Conservation (phyloP, 2,329 filamentous ascomycete species). For the Xylaria hypoxylon region DNA sequence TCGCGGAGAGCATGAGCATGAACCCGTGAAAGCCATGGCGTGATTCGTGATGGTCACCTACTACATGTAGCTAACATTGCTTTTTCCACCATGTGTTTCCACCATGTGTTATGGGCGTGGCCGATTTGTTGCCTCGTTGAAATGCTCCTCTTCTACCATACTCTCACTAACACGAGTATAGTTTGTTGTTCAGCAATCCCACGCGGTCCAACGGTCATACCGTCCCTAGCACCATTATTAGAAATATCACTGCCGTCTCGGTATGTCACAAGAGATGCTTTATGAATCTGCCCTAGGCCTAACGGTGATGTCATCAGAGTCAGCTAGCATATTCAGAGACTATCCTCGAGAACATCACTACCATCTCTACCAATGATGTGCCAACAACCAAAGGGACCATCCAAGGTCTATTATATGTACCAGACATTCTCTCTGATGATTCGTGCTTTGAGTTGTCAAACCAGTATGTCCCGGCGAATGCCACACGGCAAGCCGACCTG, state of each 20-base stretch:
- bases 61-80: neutral
- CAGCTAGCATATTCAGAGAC: slow-evolving; percentile 65
- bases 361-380: slow-evolving; percentile 76
- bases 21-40: neutral
- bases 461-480: slow-evolving; percentile 78
- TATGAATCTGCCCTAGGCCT: slow-evolving; percentile 39
- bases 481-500: slow-evolving; percentile 77
- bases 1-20: slow-evolving; percentile 12
- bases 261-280: slow-evolving; percentile 54
- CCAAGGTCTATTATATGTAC: slow-evolving; percentile 86
- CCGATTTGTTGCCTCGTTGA: neutral
- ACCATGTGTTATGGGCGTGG: neutral
- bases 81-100: slow-evolving; percentile 1
- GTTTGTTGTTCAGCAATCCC: slow-evolving; percentile 71
- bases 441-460: slow-evolving; percentile 72
- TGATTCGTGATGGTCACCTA: neutral
- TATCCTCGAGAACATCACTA: slow-evolving; percentile 73
- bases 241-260: slow-evolving; percentile 67
- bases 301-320: slow-evolving; percentile 46
- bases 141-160: neutral
- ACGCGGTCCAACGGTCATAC: slow-evolving; percentile 63
- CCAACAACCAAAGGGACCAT: slow-evolving; percentile 70
- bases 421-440: slow-evolving; percentile 69
- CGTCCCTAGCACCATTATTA: slow-evolving; percentile 65
- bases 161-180: slow-evolving; percentile 47